Evolutionary conservation across 345 rosid species (phyloP), one percentile per base, ranked within the genome.

Genomic region (Erucastrum elatum): DNA sequence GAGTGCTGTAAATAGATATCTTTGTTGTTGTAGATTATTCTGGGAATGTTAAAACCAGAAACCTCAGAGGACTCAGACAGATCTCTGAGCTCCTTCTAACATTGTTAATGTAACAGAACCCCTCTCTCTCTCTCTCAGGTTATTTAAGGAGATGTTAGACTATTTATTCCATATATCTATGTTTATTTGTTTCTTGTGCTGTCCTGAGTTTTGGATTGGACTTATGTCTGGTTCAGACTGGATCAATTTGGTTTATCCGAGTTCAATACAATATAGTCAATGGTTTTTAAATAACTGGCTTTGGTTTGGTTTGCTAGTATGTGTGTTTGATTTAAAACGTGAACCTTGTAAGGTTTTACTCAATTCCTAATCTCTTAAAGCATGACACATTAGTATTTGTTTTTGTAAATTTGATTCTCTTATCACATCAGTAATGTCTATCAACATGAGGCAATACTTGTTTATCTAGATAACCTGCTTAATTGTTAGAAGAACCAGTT

Each of bases 1-100:
- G 83, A 77, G 74, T 78, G 82, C 84, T 82, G 82, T 91, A 96
- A 90, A 90, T 29, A 29, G 30, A 29, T 80, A 95, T 84, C 84
- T 76, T 75, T 88, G 90, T 84, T 86, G 90, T 85, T 84, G 90
- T 87, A 84, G 80, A 62, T 51, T 74, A 55, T 1, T 75, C 72
- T 80, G 79, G 64, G 49, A 55, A 63, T 79, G 82, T 79, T 62
- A 10, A 58, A n/a, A 70, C 70, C 75, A 79, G 78, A 67, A n/a
- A 44, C 12, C 11, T 67, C 58, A 33, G 35, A 30, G 49, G 31
- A 49, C 21, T 17, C 59, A 49, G 75, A 68, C 78, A 46, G 69
- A 73, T 60, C 60, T 67, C 59, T 68, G 58, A 61, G 75, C 62
- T 34, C 65, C 59, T 63, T 79, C 70, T 79, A 79, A 79, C 82